A percentile compares a stretch with the other conserved stretches of the same genome.
Conservation (phyloP, 1,139 yeast genomes). For the Groenewaldozyma sp. region DNA sequence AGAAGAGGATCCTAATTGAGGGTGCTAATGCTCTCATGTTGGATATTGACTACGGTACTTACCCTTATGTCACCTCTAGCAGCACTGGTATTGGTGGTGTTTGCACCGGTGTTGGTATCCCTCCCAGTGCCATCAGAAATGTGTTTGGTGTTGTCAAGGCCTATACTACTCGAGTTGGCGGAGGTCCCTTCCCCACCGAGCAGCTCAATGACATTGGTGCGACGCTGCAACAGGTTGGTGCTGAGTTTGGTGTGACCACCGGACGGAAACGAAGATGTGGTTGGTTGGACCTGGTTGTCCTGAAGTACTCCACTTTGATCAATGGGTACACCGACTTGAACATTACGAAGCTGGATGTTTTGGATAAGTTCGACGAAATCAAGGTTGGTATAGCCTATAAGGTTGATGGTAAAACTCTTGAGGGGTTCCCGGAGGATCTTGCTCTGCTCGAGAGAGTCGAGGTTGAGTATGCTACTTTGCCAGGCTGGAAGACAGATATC, state of each 20-base stretch:
- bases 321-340: constrained; percentile 93
- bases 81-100: constrained; percentile 98
- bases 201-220: constrained; percentile 85
- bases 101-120: constrained; percentile 90
- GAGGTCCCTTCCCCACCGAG: constrained; percentile 99
- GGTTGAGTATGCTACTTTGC: constrained; percentile 79
- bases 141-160: constrained; percentile 97
- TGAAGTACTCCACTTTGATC: constrained; percentile 81
- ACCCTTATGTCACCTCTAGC: constrained; percentile 94
- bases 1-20: constrained; percentile 85
- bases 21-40: constrained; percentile 99
- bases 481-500: constrained; percentile 90
- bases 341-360: constrained; percentile 90
- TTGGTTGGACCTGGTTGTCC: constrained; percentile 94
- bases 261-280: constrained; percentile 99
- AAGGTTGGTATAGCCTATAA: constrained; percentile 78
- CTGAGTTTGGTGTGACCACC: constrained; percentile 95
- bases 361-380: constrained; percentile 81
- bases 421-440: constrained; percentile 89
- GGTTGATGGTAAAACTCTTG: constrained; percentile 62
- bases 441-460: constrained; percentile 74
- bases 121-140: constrained; percentile 72
- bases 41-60: constrained; percentile 96
- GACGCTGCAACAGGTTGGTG: constrained; percentile 82
- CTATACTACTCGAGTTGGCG: constrained; percentile 97